These are phyloP conservation scores for Boletus speciosus DNA, from an alignment of 768 basidiomycete species.

Conservation along the genomic window DNA sequence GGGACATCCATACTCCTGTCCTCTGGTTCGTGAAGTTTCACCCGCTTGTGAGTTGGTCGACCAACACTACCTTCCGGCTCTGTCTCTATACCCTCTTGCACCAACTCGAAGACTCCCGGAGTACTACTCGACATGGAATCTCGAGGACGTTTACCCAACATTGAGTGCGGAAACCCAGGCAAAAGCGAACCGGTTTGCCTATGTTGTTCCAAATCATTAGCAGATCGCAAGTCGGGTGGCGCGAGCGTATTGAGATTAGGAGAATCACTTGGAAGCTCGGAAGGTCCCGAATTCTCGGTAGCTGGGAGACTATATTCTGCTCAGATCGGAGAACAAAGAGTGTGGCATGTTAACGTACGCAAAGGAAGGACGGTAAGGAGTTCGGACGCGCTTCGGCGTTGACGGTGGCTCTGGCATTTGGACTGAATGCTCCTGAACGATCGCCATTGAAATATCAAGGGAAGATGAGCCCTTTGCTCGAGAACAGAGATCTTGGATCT, in stretches of 20 bases:
- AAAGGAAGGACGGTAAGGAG: constrained; percentile 25
- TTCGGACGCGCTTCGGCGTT: constrained; percentile 33
- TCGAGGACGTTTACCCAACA: constrained; percentile 66
- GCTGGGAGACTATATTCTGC: constrained; percentile 15
- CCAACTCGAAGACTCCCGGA: constrained; percentile 40
- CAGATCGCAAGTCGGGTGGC: constrained; percentile 8
- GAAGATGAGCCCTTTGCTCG: constrained; percentile 12
- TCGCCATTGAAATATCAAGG: constrained; percentile 6
- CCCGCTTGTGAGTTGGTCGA: constrained; percentile 53
- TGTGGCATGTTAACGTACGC: constrained; percentile 18
- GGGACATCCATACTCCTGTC: constrained; percentile 14
- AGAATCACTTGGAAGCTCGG: constrained; percentile 20
- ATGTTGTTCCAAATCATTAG: constrained; percentile 9
- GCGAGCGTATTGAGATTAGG: constrained; percentile 16
- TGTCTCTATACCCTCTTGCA: constrained; percentile 38
- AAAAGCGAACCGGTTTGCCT: constrained; percentile 19
- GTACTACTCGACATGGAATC: constrained; percentile 46
- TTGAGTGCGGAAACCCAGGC: constrained; percentile 41
- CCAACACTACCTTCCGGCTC: constrained; percentile 38
- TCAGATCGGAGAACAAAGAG: constrained; percentile 12
- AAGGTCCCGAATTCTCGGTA: constrained; percentile 17
- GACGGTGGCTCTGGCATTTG: constrained; percentile 32
- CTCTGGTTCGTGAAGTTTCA: constrained; percentile 35
- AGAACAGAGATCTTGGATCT: constrained; percentile 33
- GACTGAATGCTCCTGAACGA: constrained; percentile 11